Percentiles rank a stretch among this genome's conserved stretches.
phyloP scores from a whole-genome alignment of 164 flowering plant genomes.

The Piper betle region DNA sequence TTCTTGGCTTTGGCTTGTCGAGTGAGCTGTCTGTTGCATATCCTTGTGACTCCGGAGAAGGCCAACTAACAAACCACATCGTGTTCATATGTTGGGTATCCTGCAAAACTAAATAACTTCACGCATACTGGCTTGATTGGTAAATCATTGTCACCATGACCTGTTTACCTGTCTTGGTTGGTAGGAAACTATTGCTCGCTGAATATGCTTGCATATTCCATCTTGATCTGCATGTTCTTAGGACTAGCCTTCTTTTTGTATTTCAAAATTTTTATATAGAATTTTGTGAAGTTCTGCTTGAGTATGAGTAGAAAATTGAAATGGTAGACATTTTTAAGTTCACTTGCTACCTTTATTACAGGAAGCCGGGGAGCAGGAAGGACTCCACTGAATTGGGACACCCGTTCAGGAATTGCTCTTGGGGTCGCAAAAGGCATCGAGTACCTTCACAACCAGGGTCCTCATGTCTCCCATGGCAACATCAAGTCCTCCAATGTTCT shows the following conservation, averaged over 20 bases:
- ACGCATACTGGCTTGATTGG: not conserved
- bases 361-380: slow-evolving; percentile 71
- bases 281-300: too few species aligned
- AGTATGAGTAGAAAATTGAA: not conserved
- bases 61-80: not conserved
- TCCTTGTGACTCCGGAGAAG: not conserved
- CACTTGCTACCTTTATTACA: slow-evolving; percentile 9
- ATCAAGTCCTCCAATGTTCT: slow-evolving; percentile 85
- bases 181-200: not conserved
- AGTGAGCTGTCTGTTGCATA: not conserved
- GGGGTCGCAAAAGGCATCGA: slow-evolving; percentile 72
- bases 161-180: not conserved
- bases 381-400: slow-evolving; percentile 86
- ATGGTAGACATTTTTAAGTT: not conserved
- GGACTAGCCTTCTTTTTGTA: too few species aligned
- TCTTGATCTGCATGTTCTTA: not conserved
- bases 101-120: not conserved
- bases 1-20: not conserved
- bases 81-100: not conserved
- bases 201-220: not conserved
- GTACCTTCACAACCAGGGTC: slow-evolving; percentile 53
- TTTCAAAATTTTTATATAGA: too few species aligned
- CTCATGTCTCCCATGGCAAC: slow-evolving; percentile 67
- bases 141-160: not conserved
- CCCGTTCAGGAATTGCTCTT: slow-evolving; percentile 65